Evolutionary conservation across 306 rosid species (phyloP).

Genomic region (Vigna reflexopilosa): DNA sequence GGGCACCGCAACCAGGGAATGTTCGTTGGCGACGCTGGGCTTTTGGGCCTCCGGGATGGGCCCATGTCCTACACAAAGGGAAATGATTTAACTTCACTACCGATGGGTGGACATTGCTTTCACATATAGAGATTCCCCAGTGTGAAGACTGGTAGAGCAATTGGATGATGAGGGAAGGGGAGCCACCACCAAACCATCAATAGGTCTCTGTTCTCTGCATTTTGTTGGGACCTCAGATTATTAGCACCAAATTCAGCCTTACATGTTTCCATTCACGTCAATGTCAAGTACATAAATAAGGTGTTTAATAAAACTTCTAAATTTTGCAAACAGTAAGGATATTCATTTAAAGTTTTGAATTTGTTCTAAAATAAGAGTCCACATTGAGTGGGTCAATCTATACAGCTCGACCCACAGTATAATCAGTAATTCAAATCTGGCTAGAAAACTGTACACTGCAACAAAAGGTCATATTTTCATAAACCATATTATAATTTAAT

Average conservation of each 20-base stretch:
- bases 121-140: constrained; percentile 36
- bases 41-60: constrained; percentile 91
- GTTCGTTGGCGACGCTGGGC: constrained; percentile 95
- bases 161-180: constrained; percentile 69
- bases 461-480: not conserved
- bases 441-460: too few relatives aligned
- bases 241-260: constrained; percentile 27
- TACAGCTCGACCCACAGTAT: not conserved
- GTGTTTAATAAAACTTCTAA: not conserved
- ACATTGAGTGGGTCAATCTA: not conserved
- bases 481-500: constrained; percentile 43
- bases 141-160: constrained; percentile 21
- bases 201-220: constrained; percentile 46
- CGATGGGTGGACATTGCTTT: constrained; percentile 32
- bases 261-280: constrained; percentile 26
- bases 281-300: not conserved
- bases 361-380: constrained; percentile 8
- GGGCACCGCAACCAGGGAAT: constrained; percentile 92
- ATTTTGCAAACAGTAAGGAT: not conserved
- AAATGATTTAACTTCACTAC: constrained; percentile 40
- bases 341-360: not conserved
- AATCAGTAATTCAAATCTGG: too few relatives aligned
- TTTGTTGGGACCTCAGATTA: constrained; percentile 52
- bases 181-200: constrained; percentile 75
- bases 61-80: constrained; percentile 78